A percentile compares a stretch with the other conserved stretches of the same genome.
These are phyloP conservation scores for Symbiodinium pilosum DNA, from an alignment of 73 alveolate species.

Conservation along the genomic window DNA sequence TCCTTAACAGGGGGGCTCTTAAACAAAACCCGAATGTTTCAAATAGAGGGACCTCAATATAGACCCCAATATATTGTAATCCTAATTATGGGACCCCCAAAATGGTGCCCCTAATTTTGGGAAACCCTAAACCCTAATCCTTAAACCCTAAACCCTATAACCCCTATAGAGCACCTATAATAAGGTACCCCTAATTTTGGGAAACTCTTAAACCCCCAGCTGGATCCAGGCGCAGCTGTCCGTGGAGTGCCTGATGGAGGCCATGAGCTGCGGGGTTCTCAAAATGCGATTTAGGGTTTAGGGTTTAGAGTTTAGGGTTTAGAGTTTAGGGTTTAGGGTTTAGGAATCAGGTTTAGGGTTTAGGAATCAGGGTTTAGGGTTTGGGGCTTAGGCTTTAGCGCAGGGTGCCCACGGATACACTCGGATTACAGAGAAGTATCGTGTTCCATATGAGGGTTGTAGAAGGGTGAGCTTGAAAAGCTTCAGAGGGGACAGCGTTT, in stretches of 20 bases:
- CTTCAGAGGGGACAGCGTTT: no score
- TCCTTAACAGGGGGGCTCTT: neutral
- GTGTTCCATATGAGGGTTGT: no score
- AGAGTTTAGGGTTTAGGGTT: slow-evolving; percentile 2
- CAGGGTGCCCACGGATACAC: no score
- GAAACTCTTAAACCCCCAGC: neutral
- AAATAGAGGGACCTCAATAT: no score
- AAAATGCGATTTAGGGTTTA: neutral
- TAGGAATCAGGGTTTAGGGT: neutral
- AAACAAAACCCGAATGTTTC: no score
- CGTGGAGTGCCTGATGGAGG: slow-evolving; percentile 90
- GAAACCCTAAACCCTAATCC: neutral
- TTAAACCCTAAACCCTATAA: neutral
- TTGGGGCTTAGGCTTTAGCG: neutral
- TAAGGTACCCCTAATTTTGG: neutral
- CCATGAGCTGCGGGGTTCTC: neutral
- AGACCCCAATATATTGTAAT: no score
- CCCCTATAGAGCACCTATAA: neutral
- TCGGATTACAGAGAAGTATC: no score
- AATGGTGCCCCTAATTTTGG: no score
- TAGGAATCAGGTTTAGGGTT: neutral
- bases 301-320: neutral
- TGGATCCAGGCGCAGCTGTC: slow-evolving; percentile 50
- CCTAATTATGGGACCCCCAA: no score
- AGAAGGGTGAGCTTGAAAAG: no score